Base-by-base conservation (phyloP, 805 yeast genomes). In the Pichia cephalocereana region DNA sequence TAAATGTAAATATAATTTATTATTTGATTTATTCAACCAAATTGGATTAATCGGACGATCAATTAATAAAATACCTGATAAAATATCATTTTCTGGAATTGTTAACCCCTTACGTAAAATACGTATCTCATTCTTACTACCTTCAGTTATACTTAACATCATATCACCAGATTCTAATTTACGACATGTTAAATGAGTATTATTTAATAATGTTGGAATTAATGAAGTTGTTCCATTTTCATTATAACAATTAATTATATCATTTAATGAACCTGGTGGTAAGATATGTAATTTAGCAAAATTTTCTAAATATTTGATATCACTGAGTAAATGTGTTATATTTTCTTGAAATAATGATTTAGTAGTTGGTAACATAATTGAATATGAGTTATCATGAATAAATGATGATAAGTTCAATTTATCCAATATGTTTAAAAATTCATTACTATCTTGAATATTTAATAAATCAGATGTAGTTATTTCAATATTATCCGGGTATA, bases 281-380 rank as follows among this genome's bases (percentile, higher is more conserved):
- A 90, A 69, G 28, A 87, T 68, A 61, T 90, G 98, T 44, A 86
- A 66, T 45, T 73, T 74, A 38, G 86, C 66, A 49, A 89, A 75
- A 14, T 76, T 72, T 40, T 70, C 70, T 32, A 87, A 62, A 30
- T 44, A 57, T 3, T 55, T 44, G 14, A 54, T 36, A 17, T 71
- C 68, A 1, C 65, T 61, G 41, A 69, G 68, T 31, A 65, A 65
- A 6, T 66, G 57, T 28, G 77, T 73, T 46, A 76, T 71, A 54
- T 78, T 82, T 36, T 72, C 78, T 51, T 71, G 66, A 10, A 60
- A 55, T 50, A 88, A 61, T 0, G 88, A 77, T 17, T 73, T 72
- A 3, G 77, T 66, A 0, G 82, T 72, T 0, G 98, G 97, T 0
- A 88, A 75, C 27, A 90, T 63, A n/a, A 89, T 62, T 0, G 96